These are phyloP conservation scores for Heliamphora pulchella DNA, from an alignment of 179 eudicot genomes.

Conservation along the genomic window DNA sequence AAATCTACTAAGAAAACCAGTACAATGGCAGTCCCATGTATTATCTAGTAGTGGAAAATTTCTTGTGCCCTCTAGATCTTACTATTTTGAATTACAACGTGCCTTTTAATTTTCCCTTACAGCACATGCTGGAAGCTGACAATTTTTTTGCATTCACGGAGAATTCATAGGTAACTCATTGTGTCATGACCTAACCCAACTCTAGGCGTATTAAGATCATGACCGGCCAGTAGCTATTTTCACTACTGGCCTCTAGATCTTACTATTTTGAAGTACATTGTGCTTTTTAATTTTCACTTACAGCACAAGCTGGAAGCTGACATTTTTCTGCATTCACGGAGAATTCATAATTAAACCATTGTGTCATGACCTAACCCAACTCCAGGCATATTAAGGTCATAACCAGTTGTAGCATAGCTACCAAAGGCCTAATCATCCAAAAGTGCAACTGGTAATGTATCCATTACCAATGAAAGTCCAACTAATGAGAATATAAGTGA, in stretches of 20 bases:
- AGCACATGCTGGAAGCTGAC: neutral
- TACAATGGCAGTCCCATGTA: neutral
- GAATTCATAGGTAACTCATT: neutral
- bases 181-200: neutral
- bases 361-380: neutral
- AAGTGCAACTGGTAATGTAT: too few species aligned
- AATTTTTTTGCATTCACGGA: neutral
- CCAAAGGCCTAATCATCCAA: too few species aligned
- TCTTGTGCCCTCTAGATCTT: neutral
- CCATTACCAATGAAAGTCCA: too few species aligned
- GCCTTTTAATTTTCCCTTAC: neutral
- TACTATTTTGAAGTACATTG: neutral
- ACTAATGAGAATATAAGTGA: too few species aligned
- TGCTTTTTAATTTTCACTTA: neutral
- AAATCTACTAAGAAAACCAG: neutral
- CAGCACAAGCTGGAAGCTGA: neutral
- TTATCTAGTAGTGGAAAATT: neutral
- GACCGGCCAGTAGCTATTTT: too few species aligned
- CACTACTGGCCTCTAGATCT: neutral
- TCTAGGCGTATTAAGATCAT: too few species aligned
- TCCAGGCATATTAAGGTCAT: too few species aligned
- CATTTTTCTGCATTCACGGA: neutral
- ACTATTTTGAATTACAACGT: neutral
- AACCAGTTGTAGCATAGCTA: too few species aligned
- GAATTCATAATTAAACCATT: neutral